phyloP scores from a whole-genome alignment of 176 grass and related monocot genomes.

The Raddia guianensis region DNA sequence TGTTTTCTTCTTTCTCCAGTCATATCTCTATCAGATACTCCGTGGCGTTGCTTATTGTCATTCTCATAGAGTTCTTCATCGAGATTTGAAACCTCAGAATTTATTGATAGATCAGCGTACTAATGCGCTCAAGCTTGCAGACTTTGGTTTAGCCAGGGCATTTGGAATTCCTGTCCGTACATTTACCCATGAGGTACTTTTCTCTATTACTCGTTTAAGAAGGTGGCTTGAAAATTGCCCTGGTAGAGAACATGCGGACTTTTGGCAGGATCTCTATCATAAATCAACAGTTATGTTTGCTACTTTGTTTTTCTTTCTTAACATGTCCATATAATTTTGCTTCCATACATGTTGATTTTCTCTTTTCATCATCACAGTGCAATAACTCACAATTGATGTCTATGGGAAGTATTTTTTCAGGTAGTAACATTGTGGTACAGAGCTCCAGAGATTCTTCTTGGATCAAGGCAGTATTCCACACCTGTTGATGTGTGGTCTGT shows the following conservation, averaged over 20 bases:
- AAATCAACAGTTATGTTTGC: neutral
- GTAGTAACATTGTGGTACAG: slow-evolving; percentile 97
- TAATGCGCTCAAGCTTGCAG: slow-evolving; percentile 93
- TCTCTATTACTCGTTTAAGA: slow-evolving; percentile 22
- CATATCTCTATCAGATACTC: slow-evolving; percentile 93
- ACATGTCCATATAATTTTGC: neutral
- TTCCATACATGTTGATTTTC: neutral
- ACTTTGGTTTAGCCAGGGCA: slow-evolving; percentile 92
- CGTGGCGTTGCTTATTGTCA: slow-evolving; percentile 84
- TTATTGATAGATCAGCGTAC: slow-evolving; percentile 85
- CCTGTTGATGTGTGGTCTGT: slow-evolving; percentile 97
- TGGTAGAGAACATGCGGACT: neutral
- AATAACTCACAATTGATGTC: slow-evolving; percentile 38
- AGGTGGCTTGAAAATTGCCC: neutral
- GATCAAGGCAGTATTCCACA: slow-evolving; percentile 84
- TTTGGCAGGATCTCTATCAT: neutral
- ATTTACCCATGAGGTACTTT: slow-evolving; percentile 91
- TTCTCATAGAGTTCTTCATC: slow-evolving; percentile 94
- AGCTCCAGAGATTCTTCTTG: slow-evolving; percentile 92
- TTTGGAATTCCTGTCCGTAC: slow-evolving; percentile 95
- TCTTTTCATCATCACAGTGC: neutral
- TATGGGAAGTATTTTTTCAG: slow-evolving; percentile 59
- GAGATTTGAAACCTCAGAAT: slow-evolving; percentile 98
- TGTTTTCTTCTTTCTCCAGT: slow-evolving; percentile 63
- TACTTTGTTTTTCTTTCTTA: neutral